Evolutionary conservation across 306 rosid species (phyloP).

Genomic region (Malus orientalis): DNA sequence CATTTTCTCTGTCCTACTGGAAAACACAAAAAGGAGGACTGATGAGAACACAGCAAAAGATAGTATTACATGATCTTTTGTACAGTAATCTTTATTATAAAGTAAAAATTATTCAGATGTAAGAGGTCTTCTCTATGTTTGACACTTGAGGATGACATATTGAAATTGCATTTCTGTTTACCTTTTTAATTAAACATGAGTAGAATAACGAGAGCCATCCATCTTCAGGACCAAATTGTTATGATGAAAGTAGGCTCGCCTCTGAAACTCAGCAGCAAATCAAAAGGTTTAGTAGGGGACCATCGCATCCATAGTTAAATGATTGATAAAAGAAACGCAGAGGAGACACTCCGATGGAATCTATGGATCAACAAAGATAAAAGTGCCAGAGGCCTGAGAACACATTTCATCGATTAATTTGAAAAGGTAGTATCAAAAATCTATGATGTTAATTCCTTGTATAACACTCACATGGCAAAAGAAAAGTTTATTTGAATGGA

Average conservation of each 20-base stretch:
- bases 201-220: conserved; percentile 93
- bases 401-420: background rate
- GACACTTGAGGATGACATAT: conserved; percentile 10
- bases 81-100: background rate
- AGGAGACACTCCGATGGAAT: background rate
- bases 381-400: background rate
- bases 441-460: background rate
- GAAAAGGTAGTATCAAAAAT: background rate
- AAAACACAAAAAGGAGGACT: conserved; percentile 16
- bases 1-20: conserved; percentile 83
- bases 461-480: conserved; percentile 1
- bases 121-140: background rate
- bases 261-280: conserved; percentile 46
- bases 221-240: conserved; percentile 84
- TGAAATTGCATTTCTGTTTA: conserved; percentile 19
- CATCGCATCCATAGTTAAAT: background rate
- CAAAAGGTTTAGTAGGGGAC: conserved; percentile 2
- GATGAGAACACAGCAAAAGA: conserved; percentile 3
- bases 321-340: background rate
- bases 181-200: conserved; percentile 90
- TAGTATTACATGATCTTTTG: background rate
- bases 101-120: background rate
- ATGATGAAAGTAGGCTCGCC: conserved; percentile 64
- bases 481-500: conserved; percentile 3
- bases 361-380: background rate